Percentiles rank a stretch among this genome's conserved stretches.
Evolutionary conservation across 495 filamentous ascomycete species (phyloP).

Genomic region (Penicillium lividum): DNA sequence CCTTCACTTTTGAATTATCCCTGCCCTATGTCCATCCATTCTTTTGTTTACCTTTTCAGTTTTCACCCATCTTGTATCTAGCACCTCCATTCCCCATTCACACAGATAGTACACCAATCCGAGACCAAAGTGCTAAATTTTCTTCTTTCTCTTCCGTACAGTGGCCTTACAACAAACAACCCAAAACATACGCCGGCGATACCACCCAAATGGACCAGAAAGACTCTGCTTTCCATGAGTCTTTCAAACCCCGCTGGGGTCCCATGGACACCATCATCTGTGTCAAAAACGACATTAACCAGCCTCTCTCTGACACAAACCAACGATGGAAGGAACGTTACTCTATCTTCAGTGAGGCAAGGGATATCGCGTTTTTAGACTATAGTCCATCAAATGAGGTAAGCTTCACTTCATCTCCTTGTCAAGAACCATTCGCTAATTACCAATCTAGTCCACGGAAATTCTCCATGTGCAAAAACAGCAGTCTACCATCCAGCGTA

Average conservation of each 20-base stretch:
- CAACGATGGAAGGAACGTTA: constrained; percentile 37
- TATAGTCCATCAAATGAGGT: constrained; percentile 30
- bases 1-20: neutral
- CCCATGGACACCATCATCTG: constrained; percentile 72
- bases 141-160: constrained; percentile 50
- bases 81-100: constrained; percentile 10
- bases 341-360: constrained; percentile 41
- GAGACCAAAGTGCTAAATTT: constrained; percentile 36
- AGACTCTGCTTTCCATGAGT: constrained; percentile 62
- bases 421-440: constrained; percentile 9
- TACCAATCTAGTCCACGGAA: constrained; percentile 24
- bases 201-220: constrained; percentile 55
- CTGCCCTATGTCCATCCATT: neutral
- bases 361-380: constrained; percentile 36
- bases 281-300: constrained; percentile 37
- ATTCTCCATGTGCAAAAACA: constrained; percentile 41
- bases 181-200: constrained; percentile 62
- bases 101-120: constrained; percentile 34
- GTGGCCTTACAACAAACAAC: constrained; percentile 83
- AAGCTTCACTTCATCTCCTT: neutral
- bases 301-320: constrained; percentile 22
- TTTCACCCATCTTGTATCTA: constrained; percentile 26
- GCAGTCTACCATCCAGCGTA: constrained; percentile 35
- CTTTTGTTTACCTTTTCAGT: neutral
- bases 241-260: constrained; percentile 78